phyloP scores from a whole-genome alignment of 495 filamentous ascomycete genomes.

The Sordaria brevicollis region DNA sequence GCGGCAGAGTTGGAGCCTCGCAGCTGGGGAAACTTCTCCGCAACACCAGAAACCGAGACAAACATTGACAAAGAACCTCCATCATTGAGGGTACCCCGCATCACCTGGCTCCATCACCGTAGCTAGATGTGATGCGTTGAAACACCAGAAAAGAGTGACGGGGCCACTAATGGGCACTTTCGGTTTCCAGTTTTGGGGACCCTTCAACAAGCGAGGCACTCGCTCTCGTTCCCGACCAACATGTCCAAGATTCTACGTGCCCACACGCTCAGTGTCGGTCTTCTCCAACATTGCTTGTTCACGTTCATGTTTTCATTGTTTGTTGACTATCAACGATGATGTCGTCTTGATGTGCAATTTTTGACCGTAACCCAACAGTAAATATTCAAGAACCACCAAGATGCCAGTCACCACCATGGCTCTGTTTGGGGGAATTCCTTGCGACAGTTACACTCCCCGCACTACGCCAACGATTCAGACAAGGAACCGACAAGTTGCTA shows the following conservation, averaged over 20 bases:
- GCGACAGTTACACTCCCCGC: not conserved
- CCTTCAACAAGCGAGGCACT: not conserved
- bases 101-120: not conserved
- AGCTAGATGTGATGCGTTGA: not conserved
- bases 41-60: not conserved
- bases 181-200: not conserved
- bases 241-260: not conserved
- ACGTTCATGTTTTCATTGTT: not conserved
- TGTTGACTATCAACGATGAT: not conserved
- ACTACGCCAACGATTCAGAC: not conserved
- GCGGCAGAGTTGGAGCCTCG: not conserved
- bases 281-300: not conserved
- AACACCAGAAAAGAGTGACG: not conserved
- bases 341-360: not conserved
- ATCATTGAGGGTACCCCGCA: not conserved
- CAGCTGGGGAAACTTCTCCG: not conserved
- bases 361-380: not conserved
- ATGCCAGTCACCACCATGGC: not conserved
- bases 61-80: not conserved
- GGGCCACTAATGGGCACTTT: not conserved
- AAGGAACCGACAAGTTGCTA: not conserved
- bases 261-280: not conserved
- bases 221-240: not conserved
- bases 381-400: not conserved
- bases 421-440: not conserved